Percentiles rank a stretch among this genome's conserved stretches.
Evolutionary conservation across 2,329 filamentous ascomycete genomes (phyloP).

Genomic region (Colletotrichum sp.): DNA sequence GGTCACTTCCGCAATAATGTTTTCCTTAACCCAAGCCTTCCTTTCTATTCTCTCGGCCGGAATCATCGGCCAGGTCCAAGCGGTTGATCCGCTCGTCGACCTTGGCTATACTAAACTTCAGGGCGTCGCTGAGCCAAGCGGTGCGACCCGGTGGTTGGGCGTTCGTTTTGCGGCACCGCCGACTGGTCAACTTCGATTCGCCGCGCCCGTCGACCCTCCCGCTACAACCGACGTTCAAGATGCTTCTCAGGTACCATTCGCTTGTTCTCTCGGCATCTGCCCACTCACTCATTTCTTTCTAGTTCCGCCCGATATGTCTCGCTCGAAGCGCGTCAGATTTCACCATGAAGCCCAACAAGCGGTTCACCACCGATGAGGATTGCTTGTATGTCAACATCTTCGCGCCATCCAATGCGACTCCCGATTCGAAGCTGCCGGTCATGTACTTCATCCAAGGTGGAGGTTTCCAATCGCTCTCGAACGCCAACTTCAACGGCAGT

Average conservation of each 20-base stretch:
- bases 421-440: slow-evolving; percentile 63
- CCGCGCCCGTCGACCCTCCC: slow-evolving; percentile 61
- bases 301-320: slow-evolving; percentile 18
- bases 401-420: slow-evolving; percentile 60
- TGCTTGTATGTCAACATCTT: slow-evolving; percentile 74
- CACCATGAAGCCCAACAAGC: slow-evolving; percentile 25
- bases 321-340: slow-evolving; percentile 21
- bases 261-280: not conserved
- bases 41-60: slow-evolving; percentile 12
- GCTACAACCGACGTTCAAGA: not conserved
- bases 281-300: not conserved
- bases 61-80: slow-evolving; percentile 6
- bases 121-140: slow-evolving; percentile 53
- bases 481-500: slow-evolving; percentile 32
- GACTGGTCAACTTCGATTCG: slow-evolving; percentile 68
- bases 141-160: slow-evolving; percentile 74
- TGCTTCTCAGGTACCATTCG: not conserved
- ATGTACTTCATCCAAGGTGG: slow-evolving; percentile 66
- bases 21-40: not conserved
- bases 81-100: slow-evolving; percentile 49
- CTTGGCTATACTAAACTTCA: slow-evolving; percentile 71
- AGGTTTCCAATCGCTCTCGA: slow-evolving; percentile 58
- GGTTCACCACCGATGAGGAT: slow-evolving; percentile 55
- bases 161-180: slow-evolving; percentile 79
- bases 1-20: slow-evolving; percentile 6